Evolutionary conservation across 768 basidiomycete genomes (phyloP).

Genomic region (Mycena polygramma): DNA sequence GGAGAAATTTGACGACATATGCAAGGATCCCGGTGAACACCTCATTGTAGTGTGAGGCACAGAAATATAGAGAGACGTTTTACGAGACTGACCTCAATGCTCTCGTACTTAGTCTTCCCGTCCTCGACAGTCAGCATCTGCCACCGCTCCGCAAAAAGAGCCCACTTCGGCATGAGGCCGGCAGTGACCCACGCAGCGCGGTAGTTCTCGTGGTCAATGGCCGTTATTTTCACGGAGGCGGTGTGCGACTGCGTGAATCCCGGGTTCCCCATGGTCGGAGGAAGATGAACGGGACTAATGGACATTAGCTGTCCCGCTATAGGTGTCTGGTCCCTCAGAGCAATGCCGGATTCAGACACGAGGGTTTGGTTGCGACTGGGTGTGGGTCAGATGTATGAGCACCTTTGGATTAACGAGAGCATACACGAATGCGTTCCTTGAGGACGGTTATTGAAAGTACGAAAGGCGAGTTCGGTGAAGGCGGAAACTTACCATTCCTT

Average conservation of each 20-base stretch:
- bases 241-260: constrained; percentile 13
- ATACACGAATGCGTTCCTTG: constrained; percentile 35
- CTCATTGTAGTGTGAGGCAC: background rate
- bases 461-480: background rate
- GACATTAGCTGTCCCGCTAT: background rate
- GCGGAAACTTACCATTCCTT: constrained; percentile 65
- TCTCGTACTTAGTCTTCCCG: constrained; percentile 74
- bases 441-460: background rate
- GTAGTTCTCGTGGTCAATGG: constrained; percentile 65
- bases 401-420: background rate
- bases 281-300: constrained; percentile 25
- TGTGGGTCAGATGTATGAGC: background rate
- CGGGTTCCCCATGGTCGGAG: constrained; percentile 27
- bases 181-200: constrained; percentile 66
- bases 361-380: constrained; percentile 29
- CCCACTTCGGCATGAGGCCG: constrained; percentile 17
- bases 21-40: constrained; percentile 70
- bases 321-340: constrained; percentile 23
- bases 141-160: constrained; percentile 62
- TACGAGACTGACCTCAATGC: constrained; percentile 50
- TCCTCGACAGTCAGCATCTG: constrained; percentile 63
- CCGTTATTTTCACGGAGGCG: constrained; percentile 51
- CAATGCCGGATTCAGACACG: constrained; percentile 3
- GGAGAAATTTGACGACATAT: constrained; percentile 54
- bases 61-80: too few species aligned